Evolutionary conservation across 805 yeast genomes (phyloP).

Genomic region (Candida takata): DNA sequence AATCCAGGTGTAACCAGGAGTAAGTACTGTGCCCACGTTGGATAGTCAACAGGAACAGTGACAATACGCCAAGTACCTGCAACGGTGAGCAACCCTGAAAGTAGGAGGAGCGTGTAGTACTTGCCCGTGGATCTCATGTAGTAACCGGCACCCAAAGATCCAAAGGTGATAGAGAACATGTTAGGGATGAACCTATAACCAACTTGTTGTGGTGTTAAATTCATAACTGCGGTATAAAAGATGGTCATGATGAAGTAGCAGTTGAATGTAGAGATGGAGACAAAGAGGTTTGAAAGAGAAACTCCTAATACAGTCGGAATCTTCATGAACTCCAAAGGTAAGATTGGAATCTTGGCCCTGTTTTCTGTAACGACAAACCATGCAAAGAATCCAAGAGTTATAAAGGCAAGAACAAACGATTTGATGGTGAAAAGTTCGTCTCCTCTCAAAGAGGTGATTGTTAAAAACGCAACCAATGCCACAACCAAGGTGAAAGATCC

Average conservation of each 20-base stretch:
- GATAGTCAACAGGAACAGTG: conserved; percentile 26
- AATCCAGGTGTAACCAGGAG: conserved; percentile 44
- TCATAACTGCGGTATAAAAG: conserved; percentile 49
- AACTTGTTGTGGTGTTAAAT: conserved; percentile 45
- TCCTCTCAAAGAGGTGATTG: conserved; percentile 50
- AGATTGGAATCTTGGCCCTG: conserved; percentile 47
- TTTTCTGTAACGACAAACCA: conserved; percentile 38
- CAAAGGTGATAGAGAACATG: conserved; percentile 49
- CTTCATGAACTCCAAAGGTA: conserved; percentile 49
- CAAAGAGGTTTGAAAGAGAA: conserved; percentile 55
- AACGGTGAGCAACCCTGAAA: conserved; percentile 35
- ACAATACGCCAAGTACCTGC: conserved; percentile 38
- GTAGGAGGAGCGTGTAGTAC: conserved; percentile 41
- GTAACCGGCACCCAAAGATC: conserved; percentile 56
- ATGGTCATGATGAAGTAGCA: conserved; percentile 53
- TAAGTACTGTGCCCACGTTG: conserved; percentile 36
- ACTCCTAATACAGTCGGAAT: conserved; percentile 58
- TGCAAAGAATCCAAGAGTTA: conserved; percentile 31
- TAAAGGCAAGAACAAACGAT: conserved; percentile 24
- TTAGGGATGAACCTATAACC: conserved; percentile 57
- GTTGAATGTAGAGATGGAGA: conserved; percentile 33
- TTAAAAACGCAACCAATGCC: conserved; percentile 37
- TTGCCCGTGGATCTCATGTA: conserved; percentile 61
- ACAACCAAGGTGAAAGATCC: conserved; percentile 42
- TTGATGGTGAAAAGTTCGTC: conserved; percentile 36